Evolutionary conservation across 331 rosid species (phyloP), one percentile per base, ranked within the genome.

Genomic region (Quercus phellos): DNA sequence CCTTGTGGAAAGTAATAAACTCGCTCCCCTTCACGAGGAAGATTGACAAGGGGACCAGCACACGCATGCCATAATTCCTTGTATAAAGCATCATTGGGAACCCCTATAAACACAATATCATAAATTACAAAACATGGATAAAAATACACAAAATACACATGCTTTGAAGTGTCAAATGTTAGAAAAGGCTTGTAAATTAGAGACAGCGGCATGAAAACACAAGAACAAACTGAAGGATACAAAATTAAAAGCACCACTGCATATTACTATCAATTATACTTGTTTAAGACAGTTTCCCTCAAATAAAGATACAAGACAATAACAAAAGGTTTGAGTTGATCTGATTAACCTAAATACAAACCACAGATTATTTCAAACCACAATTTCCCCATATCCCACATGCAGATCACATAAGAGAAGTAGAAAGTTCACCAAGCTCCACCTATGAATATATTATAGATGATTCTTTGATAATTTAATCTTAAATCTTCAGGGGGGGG

Each of bases 1-100:
- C 99, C 99, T 87, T 94, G 99, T 3, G 97, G 99, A 79, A 90
- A 94, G 87, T 94, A 94, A 82, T 90, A 94, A 35, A 94, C 99
- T 70, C 94, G 90, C 85, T 90, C 95, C 78, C 88, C 90, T 92
- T 94, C 90, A 42, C 87, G 85, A 19, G 99, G 99, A 84, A 94
- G 97, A 82, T 92, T 85, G 74, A 91, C 96, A 72, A 91, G 96
- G 63, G 99, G 99, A 22, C 99, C 99, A 68, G 99, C 99, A 86
- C 99, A 94, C 24, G 97, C 95, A 89, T 92, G 95, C 99, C 99
- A 94, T 82, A 94, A 75, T 88, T 94, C 97, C 94, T 85, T 94
- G 89, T 83, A 92, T 77, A 94, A 82, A 64, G 90, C 99, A 89
- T 90, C 92, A 56, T 82, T 85, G 55, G 86, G 77, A 43, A 82